Conservation (phyloP, 768 basidiomycete species). For the Pisolithus albus region DNA sequence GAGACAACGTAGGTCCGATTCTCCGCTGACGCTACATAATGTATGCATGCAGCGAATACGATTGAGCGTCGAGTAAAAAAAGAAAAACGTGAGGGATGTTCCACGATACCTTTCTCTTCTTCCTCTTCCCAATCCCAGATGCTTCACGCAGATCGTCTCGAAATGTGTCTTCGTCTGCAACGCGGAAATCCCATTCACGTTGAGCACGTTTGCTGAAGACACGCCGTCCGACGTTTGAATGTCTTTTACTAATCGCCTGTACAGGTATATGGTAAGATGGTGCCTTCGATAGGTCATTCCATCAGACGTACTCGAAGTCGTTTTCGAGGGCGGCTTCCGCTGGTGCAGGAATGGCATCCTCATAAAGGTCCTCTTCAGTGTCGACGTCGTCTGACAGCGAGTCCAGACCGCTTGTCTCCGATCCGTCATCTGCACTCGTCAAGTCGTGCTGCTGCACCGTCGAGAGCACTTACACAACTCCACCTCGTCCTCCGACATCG, state of each 20-base stretch:
- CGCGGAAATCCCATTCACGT: slow-evolving; percentile 68
- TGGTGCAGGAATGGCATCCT: too few species aligned
- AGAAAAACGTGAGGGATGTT: too few species aligned
- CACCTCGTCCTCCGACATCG: too few species aligned
- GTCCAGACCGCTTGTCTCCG: too few species aligned
- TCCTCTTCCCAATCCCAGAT: slow-evolving; percentile 57
- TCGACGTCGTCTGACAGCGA: too few species aligned
- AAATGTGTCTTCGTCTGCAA: slow-evolving; percentile 64
- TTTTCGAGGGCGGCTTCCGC: slow-evolving; percentile 37
- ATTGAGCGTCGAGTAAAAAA: neutral
- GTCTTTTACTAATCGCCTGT: slow-evolving; percentile 60
- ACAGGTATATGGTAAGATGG: neutral
- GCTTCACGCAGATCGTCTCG: slow-evolving; percentile 68
- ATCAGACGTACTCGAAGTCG: slow-evolving; percentile 46
- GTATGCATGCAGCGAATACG: neutral
- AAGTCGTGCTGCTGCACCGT: too few species aligned
- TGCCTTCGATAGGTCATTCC: neutral
- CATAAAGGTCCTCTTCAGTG: too few species aligned
- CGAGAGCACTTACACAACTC: too few species aligned
- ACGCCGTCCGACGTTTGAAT: slow-evolving; percentile 50
- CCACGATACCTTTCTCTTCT: slow-evolving; percentile 34
- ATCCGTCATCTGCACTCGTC: too few species aligned
- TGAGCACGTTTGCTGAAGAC: slow-evolving; percentile 37
- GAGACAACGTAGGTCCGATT: slow-evolving; percentile 55
- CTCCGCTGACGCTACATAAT: slow-evolving; percentile 33